Evolutionary conservation across 768 basidiomycete species (phyloP), one percentile per base, ranked within the genome.

Genomic region (Boletus reticuloceps): DNA sequence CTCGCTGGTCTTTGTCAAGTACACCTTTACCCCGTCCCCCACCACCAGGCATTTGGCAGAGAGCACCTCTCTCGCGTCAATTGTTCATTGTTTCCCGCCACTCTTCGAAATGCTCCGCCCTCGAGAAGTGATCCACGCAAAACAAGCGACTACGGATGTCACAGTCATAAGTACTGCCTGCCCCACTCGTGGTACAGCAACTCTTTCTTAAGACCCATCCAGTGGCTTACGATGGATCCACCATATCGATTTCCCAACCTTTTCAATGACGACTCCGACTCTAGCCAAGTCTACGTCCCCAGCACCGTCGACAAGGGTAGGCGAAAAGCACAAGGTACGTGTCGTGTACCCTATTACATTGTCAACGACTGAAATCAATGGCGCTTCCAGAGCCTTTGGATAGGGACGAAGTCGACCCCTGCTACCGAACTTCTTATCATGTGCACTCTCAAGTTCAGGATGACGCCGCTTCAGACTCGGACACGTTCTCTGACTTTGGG

Each of bases 301-400:
- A 48, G 3, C 34, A 36, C 34, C 34, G 7, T 50, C 11, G 64
- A 65, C 44, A 66, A 65, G 39, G 65, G 61, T 5, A 63, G 66
- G 39, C 50, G 17, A 48, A 65, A 56, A 40, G 64, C 56, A 0
- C 50, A 60, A 29, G 64, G 64, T 61, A 14, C 25, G 52, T 40
- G 17, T 43, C 22, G 3, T 6, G 34, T 36, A 13, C 20, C 0
- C 14, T 25, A 6, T 3, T 16, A 6, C 34, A 36, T 14, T 6
- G 2, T n/a, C 17, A 9, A 16, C n/a, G 5, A n/a, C 20, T 47
- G 20, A 59, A 1, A 5, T 16, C 2, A 5, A n/a, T 12, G 44
- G n/a, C 19, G 4, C n/a, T 25, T 38, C 53, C 17, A 66, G 63
- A 60, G 4, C 54, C 57, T 44, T 14, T 36, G 12, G 14, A 43